These are phyloP conservation scores for Pharus latifolius DNA, from an alignment of 176 grass and related monocot species.

Conservation along the genomic window DNA sequence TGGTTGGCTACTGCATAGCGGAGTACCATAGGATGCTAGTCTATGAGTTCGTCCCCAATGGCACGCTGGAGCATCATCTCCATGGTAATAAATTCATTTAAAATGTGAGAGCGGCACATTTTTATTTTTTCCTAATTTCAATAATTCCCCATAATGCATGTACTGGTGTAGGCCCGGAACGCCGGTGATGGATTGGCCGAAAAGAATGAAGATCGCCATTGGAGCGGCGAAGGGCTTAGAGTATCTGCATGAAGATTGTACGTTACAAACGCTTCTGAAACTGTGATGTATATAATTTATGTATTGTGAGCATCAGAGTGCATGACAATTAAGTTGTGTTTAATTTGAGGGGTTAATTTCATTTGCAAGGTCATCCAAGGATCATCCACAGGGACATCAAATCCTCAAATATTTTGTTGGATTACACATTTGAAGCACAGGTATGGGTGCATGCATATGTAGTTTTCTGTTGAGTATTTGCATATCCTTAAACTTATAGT, in stretches of 20 bases:
- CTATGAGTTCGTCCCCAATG: constrained; percentile 82
- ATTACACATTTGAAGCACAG: constrained; percentile 85
- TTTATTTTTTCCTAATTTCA: no score
- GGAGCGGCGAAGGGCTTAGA: constrained; percentile 62
- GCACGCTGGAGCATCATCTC: constrained; percentile 69
- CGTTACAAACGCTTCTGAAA: neutral
- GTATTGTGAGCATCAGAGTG: no score
- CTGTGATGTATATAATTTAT: no score
- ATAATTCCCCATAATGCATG: neutral
- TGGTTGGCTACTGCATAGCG: constrained; percentile 67
- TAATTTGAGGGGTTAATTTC: no score
- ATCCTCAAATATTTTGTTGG: constrained; percentile 76
- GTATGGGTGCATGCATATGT: constrained; percentile 6
- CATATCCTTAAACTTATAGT: no score
- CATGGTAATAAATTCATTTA: constrained; percentile 25
- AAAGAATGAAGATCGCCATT: constrained; percentile 58
- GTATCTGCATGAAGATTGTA: constrained; percentile 93
- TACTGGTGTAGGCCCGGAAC: constrained; percentile 14
- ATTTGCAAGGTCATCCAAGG: constrained; percentile 59
- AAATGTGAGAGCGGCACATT: neutral
- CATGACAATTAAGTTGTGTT: no score
- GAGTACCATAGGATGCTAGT: constrained; percentile 64
- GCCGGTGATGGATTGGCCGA: constrained; percentile 58
- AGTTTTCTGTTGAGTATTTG: no score
- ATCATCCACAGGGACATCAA: constrained; percentile 96